Percentiles rank a stretch among this genome's conserved stretches.
Conservation (phyloP, 1,284 basidiomycete species). For the Xanthoconium separans region DNA sequence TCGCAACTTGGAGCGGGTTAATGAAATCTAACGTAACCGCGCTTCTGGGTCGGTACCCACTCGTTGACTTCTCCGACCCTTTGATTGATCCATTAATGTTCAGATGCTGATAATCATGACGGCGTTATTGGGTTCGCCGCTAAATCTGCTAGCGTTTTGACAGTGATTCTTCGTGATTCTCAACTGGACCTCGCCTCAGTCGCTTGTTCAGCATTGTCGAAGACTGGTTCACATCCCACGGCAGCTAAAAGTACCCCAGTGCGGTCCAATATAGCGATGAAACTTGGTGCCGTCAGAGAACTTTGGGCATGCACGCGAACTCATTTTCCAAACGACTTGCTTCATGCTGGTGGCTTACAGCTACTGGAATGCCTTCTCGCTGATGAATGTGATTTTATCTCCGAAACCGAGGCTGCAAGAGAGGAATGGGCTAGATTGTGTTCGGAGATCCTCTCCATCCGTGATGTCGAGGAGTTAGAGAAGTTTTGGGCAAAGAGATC, state of each 20-base stretch:
- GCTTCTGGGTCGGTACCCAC: constrained; percentile 31
- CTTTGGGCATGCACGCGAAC: constrained; percentile 52
- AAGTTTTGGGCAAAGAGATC: constrained; percentile 49
- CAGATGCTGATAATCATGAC: constrained; percentile 35
- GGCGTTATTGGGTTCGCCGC: constrained; percentile 40
- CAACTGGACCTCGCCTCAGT: constrained; percentile 46
- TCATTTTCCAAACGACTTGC: constrained; percentile 41
- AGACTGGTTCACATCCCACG: constrained; percentile 5
- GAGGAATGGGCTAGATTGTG: constrained; percentile 60
- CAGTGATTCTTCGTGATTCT: constrained; percentile 51
- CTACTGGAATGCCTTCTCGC: constrained; percentile 50
- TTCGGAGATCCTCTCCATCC: constrained; percentile 47
- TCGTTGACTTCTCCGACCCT: neutral
- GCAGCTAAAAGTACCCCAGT: constrained; percentile 1
- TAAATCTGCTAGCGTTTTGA: constrained; percentile 43
- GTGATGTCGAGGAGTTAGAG: constrained; percentile 45
- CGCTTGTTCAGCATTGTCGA: constrained; percentile 14
- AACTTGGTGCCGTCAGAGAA: constrained; percentile 50
- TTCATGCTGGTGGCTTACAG: constrained; percentile 42
- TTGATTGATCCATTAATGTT: constrained; percentile 12
- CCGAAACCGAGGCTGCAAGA: constrained; percentile 45
- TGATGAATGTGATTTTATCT: constrained; percentile 46
- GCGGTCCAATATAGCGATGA: constrained; percentile 43
- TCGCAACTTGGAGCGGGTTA: constrained; percentile 43
- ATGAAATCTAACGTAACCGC: constrained; percentile 38